phyloP scores from a whole-genome alignment of 2,329 filamentous ascomycete species.

The Ophiobolus disseminans region DNA sequence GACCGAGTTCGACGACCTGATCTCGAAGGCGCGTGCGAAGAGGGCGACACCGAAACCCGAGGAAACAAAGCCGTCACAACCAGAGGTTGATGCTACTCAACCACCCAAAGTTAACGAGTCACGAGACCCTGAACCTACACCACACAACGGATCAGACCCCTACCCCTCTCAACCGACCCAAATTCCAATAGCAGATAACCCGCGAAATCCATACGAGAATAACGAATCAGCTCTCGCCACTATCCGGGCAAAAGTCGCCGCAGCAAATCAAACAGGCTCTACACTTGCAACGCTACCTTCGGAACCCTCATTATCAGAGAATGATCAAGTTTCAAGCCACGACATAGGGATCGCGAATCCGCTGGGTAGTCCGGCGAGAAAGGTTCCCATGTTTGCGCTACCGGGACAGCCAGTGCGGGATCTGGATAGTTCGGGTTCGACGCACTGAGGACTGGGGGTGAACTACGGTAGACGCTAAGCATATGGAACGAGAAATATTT shows the following conservation, averaged over 20 bases:
- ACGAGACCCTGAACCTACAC: neutral
- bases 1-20: constrained; percentile 77
- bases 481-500: too few relatives aligned
- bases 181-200: constrained; percentile 1
- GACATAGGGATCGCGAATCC: constrained; percentile 26
- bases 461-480: neutral
- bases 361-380: constrained; percentile 37
- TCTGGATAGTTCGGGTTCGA: constrained; percentile 40
- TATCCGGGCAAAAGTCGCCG: constrained; percentile 31
- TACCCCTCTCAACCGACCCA: constrained; percentile 1
- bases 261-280: constrained; percentile 17
- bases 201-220: constrained; percentile 25
- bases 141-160: constrained; percentile 5
- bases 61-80: constrained; percentile 14
- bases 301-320: constrained; percentile 7
- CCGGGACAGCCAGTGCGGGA: constrained; percentile 52
- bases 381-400: constrained; percentile 54
- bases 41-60: constrained; percentile 47
- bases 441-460: constrained; percentile 11
- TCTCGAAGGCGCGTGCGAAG: constrained; percentile 74
- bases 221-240: constrained; percentile 32
- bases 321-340: neutral
- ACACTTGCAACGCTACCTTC: constrained; percentile 14
- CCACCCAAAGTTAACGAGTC: neutral
- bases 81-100: constrained; percentile 12